These are phyloP conservation scores for Fusarium proliferatum DNA, from an alignment of 2,329 filamentous ascomycete species.

Conservation along the genomic window DNA sequence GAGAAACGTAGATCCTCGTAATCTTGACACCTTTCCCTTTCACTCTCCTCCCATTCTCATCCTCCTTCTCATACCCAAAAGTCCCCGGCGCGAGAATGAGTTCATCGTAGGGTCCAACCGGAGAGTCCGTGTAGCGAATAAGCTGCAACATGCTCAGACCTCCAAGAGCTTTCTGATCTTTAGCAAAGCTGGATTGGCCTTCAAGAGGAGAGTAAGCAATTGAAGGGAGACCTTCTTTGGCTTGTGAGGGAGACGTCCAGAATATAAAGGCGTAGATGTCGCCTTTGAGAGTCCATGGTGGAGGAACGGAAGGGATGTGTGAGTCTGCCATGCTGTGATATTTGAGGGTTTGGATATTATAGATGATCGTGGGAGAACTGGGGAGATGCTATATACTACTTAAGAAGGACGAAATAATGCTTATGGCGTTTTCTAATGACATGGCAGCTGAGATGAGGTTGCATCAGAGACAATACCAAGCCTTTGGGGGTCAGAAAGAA, in stretches of 20 bases:
- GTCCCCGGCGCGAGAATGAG: conserved; percentile 60
- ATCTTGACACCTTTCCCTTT: conserved; percentile 54
- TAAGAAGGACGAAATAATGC: background rate
- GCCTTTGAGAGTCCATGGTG: conserved; percentile 59
- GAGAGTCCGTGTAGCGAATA: conserved; percentile 61
- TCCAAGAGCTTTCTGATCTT: conserved; percentile 53
- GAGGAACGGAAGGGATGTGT: conserved; percentile 39
- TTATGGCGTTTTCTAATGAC: background rate
- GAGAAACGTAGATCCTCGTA: conserved; percentile 66
- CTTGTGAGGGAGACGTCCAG: conserved; percentile 49
- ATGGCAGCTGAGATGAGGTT: background rate
- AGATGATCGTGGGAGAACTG: background rate
- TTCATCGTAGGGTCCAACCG: conserved; percentile 66
- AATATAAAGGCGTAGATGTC: conserved; percentile 58
- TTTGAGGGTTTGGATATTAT: background rate
- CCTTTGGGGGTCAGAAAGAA: background rate
- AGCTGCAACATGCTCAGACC: conserved; percentile 62
- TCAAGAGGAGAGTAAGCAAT: conserved; percentile 62
- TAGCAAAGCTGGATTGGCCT: conserved; percentile 52
- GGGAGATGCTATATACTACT: background rate
- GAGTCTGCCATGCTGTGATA: conserved; percentile 3
- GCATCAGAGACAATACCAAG: background rate
- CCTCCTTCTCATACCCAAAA: conserved; percentile 56
- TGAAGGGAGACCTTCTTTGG: conserved; percentile 47
- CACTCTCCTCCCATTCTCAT: conserved; percentile 46